A percentile compares a stretch with the other conserved stretches of the same genome.
These are phyloP conservation scores for Alternaria sp. DNA, from an alignment of 2,329 filamentous ascomycete genomes.

Conservation along the genomic window DNA sequence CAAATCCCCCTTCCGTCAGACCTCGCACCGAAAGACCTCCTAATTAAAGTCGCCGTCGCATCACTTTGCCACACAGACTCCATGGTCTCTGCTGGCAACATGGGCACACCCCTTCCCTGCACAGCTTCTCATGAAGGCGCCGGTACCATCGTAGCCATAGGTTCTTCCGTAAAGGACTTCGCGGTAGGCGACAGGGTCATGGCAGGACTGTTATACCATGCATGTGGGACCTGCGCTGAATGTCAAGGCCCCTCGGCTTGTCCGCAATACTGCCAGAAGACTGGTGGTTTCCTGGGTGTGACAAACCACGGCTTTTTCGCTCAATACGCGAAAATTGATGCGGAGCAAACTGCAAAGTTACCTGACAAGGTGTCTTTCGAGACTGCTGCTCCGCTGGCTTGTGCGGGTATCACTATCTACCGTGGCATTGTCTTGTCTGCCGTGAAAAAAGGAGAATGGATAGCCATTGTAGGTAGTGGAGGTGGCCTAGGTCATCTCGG, in stretches of 20 bases:
- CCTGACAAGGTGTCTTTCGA: constrained; percentile 31
- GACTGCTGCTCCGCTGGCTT: constrained; percentile 40
- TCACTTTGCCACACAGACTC: constrained; percentile 71
- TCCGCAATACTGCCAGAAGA: not conserved
- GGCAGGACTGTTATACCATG: not conserved
- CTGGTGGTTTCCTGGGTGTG: not conserved
- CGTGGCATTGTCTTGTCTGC: constrained; percentile 66
- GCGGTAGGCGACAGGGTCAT: not conserved
- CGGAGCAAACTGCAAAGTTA: constrained; percentile 20
- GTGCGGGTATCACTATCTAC: constrained; percentile 68
- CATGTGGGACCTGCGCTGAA: not conserved
- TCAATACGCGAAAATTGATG: not conserved
- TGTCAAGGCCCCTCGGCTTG: not conserved
- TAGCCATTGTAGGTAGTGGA: not conserved
- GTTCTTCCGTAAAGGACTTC: constrained; percentile 46
- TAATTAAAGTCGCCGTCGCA: constrained; percentile 67
- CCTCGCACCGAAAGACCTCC: constrained; percentile 63
- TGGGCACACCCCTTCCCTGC: constrained; percentile 60
- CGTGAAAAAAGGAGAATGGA: not conserved
- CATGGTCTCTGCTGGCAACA: constrained; percentile 63
- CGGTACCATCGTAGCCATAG: constrained; percentile 63
- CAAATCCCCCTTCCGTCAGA: constrained; percentile 58
- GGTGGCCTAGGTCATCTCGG: constrained; percentile 59
- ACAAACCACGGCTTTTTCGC: not conserved
- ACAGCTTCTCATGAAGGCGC: constrained; percentile 60